phyloP scores from a whole-genome alignment of 1,284 basidiomycete species.

The Moesziomyces antarcticus region DNA sequence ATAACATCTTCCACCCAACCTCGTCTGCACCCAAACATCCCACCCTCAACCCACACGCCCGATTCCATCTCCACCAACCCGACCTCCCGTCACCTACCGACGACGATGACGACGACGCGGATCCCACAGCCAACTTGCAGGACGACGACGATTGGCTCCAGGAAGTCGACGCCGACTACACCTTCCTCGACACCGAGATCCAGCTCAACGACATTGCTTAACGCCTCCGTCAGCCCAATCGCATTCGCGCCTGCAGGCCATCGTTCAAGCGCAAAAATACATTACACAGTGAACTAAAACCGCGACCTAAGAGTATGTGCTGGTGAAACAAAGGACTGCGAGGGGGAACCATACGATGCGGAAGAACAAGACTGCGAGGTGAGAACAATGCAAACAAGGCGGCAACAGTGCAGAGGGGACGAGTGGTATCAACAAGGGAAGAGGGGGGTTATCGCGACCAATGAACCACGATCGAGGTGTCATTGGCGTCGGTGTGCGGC shows the following conservation, averaged over 20 bases:
- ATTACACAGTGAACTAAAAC: background rate
- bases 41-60: constrained; percentile 19
- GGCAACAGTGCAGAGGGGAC: background rate
- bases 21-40: background rate
- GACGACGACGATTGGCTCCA: constrained; percentile 46
- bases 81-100: background rate
- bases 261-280: constrained; percentile 3
- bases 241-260: background rate
- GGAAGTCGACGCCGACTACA: constrained; percentile 38
- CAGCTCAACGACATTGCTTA: constrained; percentile 34
- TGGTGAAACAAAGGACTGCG: too few relatives aligned
- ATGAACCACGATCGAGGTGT: constrained; percentile 32
- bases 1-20: constrained; percentile 23
- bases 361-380: background rate
- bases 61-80: constrained; percentile 21
- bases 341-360: too few relatives aligned
- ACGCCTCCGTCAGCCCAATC: background rate
- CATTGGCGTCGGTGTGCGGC: constrained; percentile 4
- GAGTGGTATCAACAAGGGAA: background rate
- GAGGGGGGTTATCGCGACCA: constrained; percentile 25
- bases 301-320: background rate
- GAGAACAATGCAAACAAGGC: background rate
- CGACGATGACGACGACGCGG: background rate
- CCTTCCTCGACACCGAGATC: constrained; percentile 43
- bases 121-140: background rate